Base-by-base conservation (phyloP, 1,284 basidiomycete genomes). In the Austroboletus olivaceoglutinosus region DNA sequence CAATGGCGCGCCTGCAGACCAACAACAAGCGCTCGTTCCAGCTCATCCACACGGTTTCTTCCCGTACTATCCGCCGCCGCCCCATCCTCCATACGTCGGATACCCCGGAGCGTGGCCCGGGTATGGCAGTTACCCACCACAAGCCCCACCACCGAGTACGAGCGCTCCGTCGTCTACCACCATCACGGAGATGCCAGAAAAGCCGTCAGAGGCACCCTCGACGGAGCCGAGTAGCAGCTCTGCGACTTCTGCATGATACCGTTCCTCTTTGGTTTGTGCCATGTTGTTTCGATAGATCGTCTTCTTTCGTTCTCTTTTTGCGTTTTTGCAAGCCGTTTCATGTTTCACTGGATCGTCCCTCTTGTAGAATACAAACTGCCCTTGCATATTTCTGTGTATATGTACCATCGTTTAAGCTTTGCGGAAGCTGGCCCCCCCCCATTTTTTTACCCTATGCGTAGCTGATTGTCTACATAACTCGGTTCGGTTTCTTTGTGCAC, bases 1-100 rank as follows among this genome's bases (percentile, higher is more conserved):
- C 63, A 68, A 16, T 65, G 65, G n/a, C 43, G 25, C 25, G 25
- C 25, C 25, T 25, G 25, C 4, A 2, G 25, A 59, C 16, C 67
- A 67, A 34, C 63, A 68, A 16, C 67, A 67, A 16, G 23, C 23
- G 5, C 41, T 65, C 1, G 54, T 25, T 25, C 4, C 25, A 25
- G 25, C 25, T 7, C 25, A 25, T 25, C 25, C 53, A 2, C 63
- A 66, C 13, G 45, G 60, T 8, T 65, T 57, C 43, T 65, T 63
- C 23, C 55, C 64, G 4, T 65, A 69, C 23, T 65, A 67, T 33
- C 54, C 65, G 2, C 52, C 64, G 0, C 49, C 56, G 5, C 45
- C 25, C 8, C 25, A 25, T 7, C 25, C 25, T 25, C 49, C 63
- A 3, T 69, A 67, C 29, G 56, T 58, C 30, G 56, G 65, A 2